Conservation (phyloP, 352 stramenopile species). For the Pythium pyrilobum region DNA sequence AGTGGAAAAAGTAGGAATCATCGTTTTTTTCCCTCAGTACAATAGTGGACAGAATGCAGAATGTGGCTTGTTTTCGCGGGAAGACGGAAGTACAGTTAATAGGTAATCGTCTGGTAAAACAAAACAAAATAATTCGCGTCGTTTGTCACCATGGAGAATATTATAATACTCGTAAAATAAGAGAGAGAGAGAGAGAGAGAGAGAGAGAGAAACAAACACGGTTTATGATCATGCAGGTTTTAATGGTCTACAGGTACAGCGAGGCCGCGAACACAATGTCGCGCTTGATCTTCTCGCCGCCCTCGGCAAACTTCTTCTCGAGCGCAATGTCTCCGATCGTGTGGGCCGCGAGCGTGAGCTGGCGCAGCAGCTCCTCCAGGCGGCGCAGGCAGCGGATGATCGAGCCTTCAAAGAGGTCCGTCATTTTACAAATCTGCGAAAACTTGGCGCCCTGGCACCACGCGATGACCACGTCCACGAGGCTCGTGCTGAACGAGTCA, state of each 20-base stretch:
- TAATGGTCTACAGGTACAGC: conserved; percentile 90
- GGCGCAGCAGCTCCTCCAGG: conserved; percentile 96
- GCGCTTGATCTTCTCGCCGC: conserved; percentile 95
- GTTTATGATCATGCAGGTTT: neutral
- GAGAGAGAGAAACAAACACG: too few relatives aligned
- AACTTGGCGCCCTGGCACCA: conserved; percentile 99
- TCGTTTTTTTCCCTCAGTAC: neutral
- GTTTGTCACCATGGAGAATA: too few relatives aligned
- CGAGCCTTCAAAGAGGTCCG: conserved; percentile 97
- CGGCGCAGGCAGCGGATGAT: conserved; percentile 97
- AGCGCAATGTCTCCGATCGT: conserved; percentile 97
- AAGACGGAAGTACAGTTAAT: too few relatives aligned
- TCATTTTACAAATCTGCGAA: conserved; percentile 98
- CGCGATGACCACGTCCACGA: conserved; percentile 97
- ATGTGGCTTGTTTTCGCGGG: neutral
- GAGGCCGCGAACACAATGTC: conserved; percentile 99
- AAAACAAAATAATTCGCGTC: too few relatives aligned
- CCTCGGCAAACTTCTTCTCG: conserved; percentile 97
- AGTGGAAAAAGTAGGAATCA: conserved; percentile 1
- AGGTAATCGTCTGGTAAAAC: too few relatives aligned
- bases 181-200: too few relatives aligned
- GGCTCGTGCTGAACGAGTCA: conserved; percentile 95
- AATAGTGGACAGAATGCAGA: too few relatives aligned
- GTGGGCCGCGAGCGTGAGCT: conserved; percentile 94
- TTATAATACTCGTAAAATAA: too few relatives aligned